Conservation (phyloP, 345 rosid species). For the Bretschneidera sinensis region DNA sequence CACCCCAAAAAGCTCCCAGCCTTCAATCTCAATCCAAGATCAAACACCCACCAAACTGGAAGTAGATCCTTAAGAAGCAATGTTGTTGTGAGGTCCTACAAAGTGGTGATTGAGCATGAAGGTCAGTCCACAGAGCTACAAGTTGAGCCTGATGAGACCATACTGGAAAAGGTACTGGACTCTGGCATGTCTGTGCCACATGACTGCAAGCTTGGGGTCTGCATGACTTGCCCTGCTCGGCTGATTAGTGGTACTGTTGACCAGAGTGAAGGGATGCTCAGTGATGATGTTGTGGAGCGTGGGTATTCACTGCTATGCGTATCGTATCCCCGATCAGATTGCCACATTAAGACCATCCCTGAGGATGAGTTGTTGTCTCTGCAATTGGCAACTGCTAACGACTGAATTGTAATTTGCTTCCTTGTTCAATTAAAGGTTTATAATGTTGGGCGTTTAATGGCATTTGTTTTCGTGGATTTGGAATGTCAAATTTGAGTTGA, state of each 20-base stretch:
- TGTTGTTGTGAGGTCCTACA: conserved; percentile 44
- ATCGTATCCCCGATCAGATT: conserved; percentile 79
- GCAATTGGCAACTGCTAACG: conserved; percentile 88
- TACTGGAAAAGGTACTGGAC: conserved; percentile 77
- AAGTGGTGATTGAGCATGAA: conserved; percentile 74
- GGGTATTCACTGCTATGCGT: conserved; percentile 83
- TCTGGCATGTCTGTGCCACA: conserved; percentile 69
- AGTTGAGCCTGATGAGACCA: conserved; percentile 83
- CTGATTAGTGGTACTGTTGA: conserved; percentile 67
- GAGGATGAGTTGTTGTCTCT: conserved; percentile 83
- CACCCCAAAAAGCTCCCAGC: conserved; percentile 22
- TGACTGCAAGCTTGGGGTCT: conserved; percentile 94
- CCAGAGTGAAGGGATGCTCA: conserved; percentile 96
- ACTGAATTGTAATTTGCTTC: conserved; percentile 26
- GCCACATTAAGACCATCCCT: conserved; percentile 75
- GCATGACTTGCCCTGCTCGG: conserved; percentile 97
- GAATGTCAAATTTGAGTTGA: too few relatives aligned
- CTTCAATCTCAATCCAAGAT: conserved; percentile 19
- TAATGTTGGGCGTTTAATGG: too few relatives aligned
- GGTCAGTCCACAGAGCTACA: conserved; percentile 67
- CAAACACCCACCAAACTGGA: conserved; percentile 2
- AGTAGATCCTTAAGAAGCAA: conserved; percentile 1
- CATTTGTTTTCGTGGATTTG: too few relatives aligned
- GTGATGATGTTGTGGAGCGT: conserved; percentile 91
- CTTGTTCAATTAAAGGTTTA: neutral